Base-by-base conservation (phyloP, 2,329 filamentous ascomycete species). In the Cladophialophora carrionii region DNA sequence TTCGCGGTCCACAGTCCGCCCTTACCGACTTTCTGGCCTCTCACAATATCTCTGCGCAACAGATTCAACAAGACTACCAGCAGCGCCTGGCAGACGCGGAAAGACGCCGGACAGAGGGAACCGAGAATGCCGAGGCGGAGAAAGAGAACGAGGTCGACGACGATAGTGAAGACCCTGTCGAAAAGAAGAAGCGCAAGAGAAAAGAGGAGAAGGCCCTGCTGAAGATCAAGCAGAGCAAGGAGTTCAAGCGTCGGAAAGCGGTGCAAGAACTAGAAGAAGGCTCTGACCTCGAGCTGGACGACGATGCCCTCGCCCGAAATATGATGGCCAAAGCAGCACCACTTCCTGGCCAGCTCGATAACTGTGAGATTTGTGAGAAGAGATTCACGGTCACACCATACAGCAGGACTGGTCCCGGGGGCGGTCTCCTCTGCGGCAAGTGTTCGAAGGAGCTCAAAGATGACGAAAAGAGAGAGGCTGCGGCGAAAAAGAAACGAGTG, bases 321-420 rank as follows among this genome's bases (percentile, higher is more conserved):
- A 83, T 86, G 71, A 81, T 85, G 77, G 81, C 84, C 71, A 87
- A 86, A 71, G 72, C 75, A 24, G 75, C 74, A 29, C 88, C 88
- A 1, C 75, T 88, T n/a, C 90, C 92, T 1, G 92, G 91, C 2
- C 94, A 98, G 76, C 86, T 94, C 73, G 92, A 90, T 68, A 93
- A 96, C 70, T 98, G 94, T 74, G 92, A 90, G 68, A 79, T 88
- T 2, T 98, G 94, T 76, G 83, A 85, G 51, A 96, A 95, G 68
- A 88, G 92, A 43, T 98, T 98, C 74, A 96, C 92, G 0, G 93
- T 98, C 26, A 97, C 94, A 0, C 85, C 91, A 0, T 97, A 97
- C 78, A 92, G 90, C 68, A 89, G 92, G 70, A 85, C 88, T 31
- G 92, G 90, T 0, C 90, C 91, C 0, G 83, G 89, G n/a, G 93